Evolutionary conservation across 1,139 yeast species (phyloP), one percentile per base, ranked within the genome.

Genomic region (Saccharomyces uvarum): DNA sequence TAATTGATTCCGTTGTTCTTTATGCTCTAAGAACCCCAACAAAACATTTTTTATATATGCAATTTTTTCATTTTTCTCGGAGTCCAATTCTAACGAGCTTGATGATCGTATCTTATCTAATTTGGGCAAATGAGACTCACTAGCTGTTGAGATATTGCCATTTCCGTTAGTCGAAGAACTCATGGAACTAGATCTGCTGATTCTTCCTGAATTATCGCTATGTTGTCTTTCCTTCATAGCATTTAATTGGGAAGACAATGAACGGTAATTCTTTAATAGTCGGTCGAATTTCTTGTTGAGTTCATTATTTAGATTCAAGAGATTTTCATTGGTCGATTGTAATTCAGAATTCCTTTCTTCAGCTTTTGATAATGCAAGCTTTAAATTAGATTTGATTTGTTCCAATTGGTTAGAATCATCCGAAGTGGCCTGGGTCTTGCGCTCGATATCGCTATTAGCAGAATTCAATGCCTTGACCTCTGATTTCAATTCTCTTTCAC

Each of bases 41-140:
- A 93, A 71, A 2, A 93, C 97, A 67, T 93, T 93, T 68, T 87
- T 88, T 53, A 90, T 78, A 68, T 93, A 93, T 19, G 93, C 88
- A 29, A 85, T 75, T 63, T 85, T 82, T 38, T 68, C 71, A 50
- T 63, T 67, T 27, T 60, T 51, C 11, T 69, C 70, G 8, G 71
- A 67, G 27, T 68, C 69, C 3, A 61, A 51, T 47, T 60, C 65
- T 9, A 53, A 48, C 2, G 59, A 51, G 2, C 58, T 48, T 7
- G 56, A 47, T 4, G 55, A 49, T 19, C 58, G 56, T 31, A 29
- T 47, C 16, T 48, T 54, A 32, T 53, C 57, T 29, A 56, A 54
- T 9, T 59, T 55, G 26, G 51, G 49, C 8, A 58, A 47, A 14
- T 51, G 52, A 8, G 57, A 51, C n/a, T 53, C 48, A 31, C 41